Conservation (phyloP, 495 filamentous ascomycete species). For the Penicillium turbatum region DNA sequence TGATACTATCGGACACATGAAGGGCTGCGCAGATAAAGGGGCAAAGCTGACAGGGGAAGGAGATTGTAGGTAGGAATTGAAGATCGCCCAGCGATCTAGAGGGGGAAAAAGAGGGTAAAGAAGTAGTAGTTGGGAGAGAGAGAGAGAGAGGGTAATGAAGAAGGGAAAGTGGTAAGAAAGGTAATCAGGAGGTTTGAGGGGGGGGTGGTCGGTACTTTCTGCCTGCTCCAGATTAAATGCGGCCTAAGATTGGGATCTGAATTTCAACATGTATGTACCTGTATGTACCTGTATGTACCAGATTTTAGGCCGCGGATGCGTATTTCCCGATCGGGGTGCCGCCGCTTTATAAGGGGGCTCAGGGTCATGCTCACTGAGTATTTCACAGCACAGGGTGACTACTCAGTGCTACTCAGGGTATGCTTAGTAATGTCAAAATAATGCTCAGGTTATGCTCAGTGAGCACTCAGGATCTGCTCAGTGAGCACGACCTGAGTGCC, state of each 20-base stretch:
- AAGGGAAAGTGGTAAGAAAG: conserved; percentile 9
- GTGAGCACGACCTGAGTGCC: background rate
- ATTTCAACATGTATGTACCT: background rate
- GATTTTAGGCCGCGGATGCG: background rate
- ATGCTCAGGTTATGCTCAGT: background rate
- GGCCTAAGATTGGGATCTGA: conserved; percentile 5
- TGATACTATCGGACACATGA: conserved; percentile 39
- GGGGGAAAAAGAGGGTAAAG: conserved; percentile 1
- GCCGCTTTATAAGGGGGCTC: conserved; percentile 6
- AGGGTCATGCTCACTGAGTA: too few relatives aligned
- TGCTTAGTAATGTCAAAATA: background rate
- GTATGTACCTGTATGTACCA: background rate
- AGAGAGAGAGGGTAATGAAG: conserved; percentile 1
- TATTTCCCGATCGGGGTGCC: background rate
- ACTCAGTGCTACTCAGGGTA: too few relatives aligned
- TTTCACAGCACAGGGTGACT: too few relatives aligned
- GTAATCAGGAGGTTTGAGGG: conserved; percentile 4
- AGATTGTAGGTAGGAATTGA: conserved; percentile 10
- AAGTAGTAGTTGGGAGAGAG: conserved; percentile 4
- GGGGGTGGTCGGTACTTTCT: conserved; percentile 6
- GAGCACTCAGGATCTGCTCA: background rate
- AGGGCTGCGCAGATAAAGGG: conserved; percentile 33
- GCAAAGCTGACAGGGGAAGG: conserved; percentile 4
- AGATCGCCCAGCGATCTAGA: conserved; percentile 40
- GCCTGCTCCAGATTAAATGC: background rate